These are phyloP conservation scores for Lachancea fermentati DNA, from an alignment of 805 yeast genomes.

Conservation along the genomic window DNA sequence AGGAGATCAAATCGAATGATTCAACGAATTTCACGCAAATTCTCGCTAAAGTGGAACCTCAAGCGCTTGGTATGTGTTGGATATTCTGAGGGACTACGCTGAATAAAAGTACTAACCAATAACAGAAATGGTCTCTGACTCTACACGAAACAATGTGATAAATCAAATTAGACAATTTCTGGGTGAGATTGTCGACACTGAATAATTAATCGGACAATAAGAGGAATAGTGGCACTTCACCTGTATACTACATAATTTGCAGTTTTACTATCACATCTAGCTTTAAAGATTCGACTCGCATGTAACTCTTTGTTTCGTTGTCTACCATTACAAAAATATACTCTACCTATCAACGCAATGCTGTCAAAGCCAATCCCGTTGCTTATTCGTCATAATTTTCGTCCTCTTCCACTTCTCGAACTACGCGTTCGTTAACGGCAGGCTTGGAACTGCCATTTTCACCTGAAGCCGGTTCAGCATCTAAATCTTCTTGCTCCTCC, in stretches of 20 bases:
- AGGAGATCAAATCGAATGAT: slow-evolving; percentile 36
- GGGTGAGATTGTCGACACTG: slow-evolving; percentile 42
- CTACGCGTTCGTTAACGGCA: slow-evolving; percentile 23
- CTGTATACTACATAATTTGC: too few species aligned
- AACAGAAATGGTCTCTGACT: slow-evolving; percentile 55
- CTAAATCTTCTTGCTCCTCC: slow-evolving; percentile 24
- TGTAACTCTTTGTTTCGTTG: slow-evolving; percentile 1
- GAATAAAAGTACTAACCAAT: slow-evolving; percentile 9
- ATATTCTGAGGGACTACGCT: not conserved
- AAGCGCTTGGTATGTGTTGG: slow-evolving; percentile 49
- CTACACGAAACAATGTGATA: slow-evolving; percentile 55
- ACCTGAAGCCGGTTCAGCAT: slow-evolving; percentile 11
- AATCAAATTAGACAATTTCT: slow-evolving; percentile 54
- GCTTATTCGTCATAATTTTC: slow-evolving; percentile 41
- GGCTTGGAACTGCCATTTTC: slow-evolving; percentile 8
- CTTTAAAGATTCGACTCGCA: not conserved
- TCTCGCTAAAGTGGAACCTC: slow-evolving; percentile 49
- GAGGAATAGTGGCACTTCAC: too few species aligned
- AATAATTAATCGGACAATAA: slow-evolving; percentile 22
- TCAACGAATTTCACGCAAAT: slow-evolving; percentile 49
- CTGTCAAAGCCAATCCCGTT: not conserved
- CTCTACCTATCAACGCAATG: not conserved
- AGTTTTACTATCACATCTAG: too few species aligned
- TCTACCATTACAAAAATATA: not conserved
- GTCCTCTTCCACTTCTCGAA: slow-evolving; percentile 40